phyloP scores from a whole-genome alignment of 2,329 filamentous ascomycete genomes.

The Alternaria ventricosa region DNA sequence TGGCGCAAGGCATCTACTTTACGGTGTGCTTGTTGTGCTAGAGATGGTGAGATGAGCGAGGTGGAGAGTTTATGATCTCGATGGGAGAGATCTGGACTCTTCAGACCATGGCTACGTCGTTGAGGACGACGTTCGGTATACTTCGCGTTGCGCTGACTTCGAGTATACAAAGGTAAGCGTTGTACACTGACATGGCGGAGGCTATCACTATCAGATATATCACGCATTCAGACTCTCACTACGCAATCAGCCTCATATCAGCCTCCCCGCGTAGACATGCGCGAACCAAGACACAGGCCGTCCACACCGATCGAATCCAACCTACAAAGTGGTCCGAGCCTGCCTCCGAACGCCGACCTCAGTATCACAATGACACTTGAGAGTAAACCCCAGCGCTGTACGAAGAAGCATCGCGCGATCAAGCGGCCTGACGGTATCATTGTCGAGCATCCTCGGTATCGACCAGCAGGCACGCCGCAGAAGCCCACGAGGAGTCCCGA shows the following conservation, averaged over 20 bases:
- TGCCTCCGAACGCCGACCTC: neutral
- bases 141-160: neutral
- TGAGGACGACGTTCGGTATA: neutral
- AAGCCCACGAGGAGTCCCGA: neutral
- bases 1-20: constrained; percentile 12
- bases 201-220: neutral
- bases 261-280: neutral
- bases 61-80: constrained; percentile 17
- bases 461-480: constrained; percentile 1
- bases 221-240: neutral
- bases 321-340: neutral
- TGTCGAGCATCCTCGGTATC: constrained; percentile 23
- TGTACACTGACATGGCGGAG: neutral
- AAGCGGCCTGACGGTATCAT: constrained; percentile 25
- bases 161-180: neutral
- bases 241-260: neutral
- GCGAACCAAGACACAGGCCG: neutral
- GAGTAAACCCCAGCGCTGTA: constrained; percentile 2
- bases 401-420: constrained; percentile 17
- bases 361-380: constrained; percentile 1
- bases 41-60: constrained; percentile 4
- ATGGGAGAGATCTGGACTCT: constrained; percentile 17
- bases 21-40: constrained; percentile 4
- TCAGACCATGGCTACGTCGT: neutral
- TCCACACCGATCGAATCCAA: neutral